Conservation (phyloP, 495 filamentous ascomycete genomes). For the Hapsidospora chrysogenum region DNA sequence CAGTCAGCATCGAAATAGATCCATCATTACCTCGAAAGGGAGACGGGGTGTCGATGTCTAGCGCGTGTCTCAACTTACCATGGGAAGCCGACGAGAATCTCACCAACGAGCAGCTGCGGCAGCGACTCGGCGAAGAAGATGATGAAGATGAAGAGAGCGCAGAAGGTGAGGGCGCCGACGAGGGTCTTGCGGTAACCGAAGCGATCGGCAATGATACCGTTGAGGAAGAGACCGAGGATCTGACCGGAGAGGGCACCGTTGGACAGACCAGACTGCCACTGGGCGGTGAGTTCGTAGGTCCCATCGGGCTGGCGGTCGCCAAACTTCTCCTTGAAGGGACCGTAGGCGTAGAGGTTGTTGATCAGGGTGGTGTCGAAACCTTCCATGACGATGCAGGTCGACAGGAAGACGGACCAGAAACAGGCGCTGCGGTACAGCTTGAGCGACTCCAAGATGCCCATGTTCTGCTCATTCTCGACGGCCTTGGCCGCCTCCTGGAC, state of each 20-base stretch:
- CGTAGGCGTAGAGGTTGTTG: slow-evolving; percentile 16
- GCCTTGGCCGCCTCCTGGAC: neutral
- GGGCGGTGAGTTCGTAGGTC: slow-evolving; percentile 37
- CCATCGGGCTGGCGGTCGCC: slow-evolving; percentile 21
- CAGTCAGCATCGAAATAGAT: too few relatives aligned
- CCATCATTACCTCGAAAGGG: too few relatives aligned
- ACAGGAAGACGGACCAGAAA: slow-evolving; percentile 23
- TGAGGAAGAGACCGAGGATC: slow-evolving; percentile 48
- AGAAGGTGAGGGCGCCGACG: slow-evolving; percentile 15
- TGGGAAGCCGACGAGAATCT: slow-evolving; percentile 49
- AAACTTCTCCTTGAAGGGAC: slow-evolving; percentile 15
- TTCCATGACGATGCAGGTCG: slow-evolving; percentile 25
- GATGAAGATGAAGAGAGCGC: slow-evolving; percentile 34
- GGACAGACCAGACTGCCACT: slow-evolving; percentile 35
- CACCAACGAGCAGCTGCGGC: slow-evolving; percentile 40
- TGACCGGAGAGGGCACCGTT: slow-evolving; percentile 42
- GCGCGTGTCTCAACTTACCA: too few relatives aligned
- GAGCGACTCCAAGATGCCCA: slow-evolving; percentile 6
- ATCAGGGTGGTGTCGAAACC: slow-evolving; percentile 23
- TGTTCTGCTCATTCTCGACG: slow-evolving; percentile 27
- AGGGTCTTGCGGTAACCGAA: slow-evolving; percentile 35
- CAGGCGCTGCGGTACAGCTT: slow-evolving; percentile 16
- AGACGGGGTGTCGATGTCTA: too few relatives aligned
- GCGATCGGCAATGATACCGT: slow-evolving; percentile 42
- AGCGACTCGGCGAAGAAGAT: slow-evolving; percentile 42